Conservation (phyloP, 805 yeast species). For the Cyberlindnera maritima region DNA sequence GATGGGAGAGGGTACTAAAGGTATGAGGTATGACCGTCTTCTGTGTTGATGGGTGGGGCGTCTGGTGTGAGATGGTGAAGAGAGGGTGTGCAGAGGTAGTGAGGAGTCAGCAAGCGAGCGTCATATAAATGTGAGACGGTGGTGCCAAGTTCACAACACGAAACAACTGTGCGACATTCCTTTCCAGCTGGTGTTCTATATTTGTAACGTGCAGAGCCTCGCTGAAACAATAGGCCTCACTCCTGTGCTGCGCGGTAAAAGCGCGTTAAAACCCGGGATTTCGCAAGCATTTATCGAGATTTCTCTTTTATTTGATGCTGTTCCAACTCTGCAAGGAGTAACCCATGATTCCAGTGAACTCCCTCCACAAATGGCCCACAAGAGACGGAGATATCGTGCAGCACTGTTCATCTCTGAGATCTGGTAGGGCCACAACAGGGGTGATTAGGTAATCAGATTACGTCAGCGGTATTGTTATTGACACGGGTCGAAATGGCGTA, state of each 20-base stretch:
- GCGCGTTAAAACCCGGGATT: no score
- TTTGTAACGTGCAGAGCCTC: not conserved
- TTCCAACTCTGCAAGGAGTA: no score
- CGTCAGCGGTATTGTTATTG: not conserved
- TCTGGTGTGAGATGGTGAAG: not conserved
- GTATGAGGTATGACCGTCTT: no score
- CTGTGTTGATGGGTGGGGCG: no score
- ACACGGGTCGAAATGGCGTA: not conserved
- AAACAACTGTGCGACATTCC: slow-evolving; percentile 5
- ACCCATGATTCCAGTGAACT: no score
- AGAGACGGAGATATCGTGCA: not conserved
- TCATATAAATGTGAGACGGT: no score
- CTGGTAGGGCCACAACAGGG: slow-evolving; percentile 4
- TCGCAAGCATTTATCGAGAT: not conserved
- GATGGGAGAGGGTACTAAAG: no score
- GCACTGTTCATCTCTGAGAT: not conserved
- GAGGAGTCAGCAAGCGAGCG: not conserved
- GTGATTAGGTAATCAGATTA: not conserved
- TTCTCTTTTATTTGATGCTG: no score
- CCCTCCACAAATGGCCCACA: no score
- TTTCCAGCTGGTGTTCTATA: not conserved
- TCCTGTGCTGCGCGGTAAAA: no score
- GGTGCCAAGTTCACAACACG: not conserved
- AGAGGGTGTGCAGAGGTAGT: not conserved
- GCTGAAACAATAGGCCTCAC: not conserved